These are phyloP conservation scores for Claviceps capensis DNA, from an alignment of 2,329 filamentous ascomycete genomes.

Conservation along the genomic window DNA sequence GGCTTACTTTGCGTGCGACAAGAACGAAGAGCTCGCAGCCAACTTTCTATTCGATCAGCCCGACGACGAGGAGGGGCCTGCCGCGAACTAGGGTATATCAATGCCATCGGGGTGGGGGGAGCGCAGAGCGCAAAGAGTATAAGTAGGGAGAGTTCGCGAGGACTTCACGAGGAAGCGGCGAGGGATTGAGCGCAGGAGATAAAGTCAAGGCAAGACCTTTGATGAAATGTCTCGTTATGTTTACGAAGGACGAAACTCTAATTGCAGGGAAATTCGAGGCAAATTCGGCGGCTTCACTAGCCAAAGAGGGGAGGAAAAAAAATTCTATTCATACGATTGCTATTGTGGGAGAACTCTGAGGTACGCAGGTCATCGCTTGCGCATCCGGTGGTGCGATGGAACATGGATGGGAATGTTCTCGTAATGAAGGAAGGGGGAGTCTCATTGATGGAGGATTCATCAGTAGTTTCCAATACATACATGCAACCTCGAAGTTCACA, in stretches of 20 bases:
- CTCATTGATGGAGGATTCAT: too few relatives aligned
- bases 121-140: neutral
- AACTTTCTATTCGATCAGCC: constrained; percentile 98
- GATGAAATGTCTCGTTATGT: constrained; percentile 1
- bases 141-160: neutral
- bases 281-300: neutral
- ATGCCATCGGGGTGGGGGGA: neutral
- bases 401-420: too few relatives aligned
- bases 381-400: too few relatives aligned
- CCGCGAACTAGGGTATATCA: constrained; percentile 24
- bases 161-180: too few relatives aligned
- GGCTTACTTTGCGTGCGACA: constrained; percentile 98
- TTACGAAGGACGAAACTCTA: constrained; percentile 3
- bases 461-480: too few relatives aligned
- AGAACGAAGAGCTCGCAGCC: constrained; percentile 95
- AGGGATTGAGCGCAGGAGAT: too few relatives aligned
- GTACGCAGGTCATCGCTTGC: neutral
- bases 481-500: too few relatives aligned
- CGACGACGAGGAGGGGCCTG: constrained; percentile 56
- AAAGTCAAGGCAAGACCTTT: neutral
- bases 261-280: neutral
- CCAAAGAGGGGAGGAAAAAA: neutral
- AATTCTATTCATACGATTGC: neutral
- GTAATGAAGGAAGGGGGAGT: too few relatives aligned
- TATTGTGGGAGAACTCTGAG: neutral